Base-by-base conservation (phyloP, 2,329 filamentous ascomycete species). In the Westerdykella sp. region DNA sequence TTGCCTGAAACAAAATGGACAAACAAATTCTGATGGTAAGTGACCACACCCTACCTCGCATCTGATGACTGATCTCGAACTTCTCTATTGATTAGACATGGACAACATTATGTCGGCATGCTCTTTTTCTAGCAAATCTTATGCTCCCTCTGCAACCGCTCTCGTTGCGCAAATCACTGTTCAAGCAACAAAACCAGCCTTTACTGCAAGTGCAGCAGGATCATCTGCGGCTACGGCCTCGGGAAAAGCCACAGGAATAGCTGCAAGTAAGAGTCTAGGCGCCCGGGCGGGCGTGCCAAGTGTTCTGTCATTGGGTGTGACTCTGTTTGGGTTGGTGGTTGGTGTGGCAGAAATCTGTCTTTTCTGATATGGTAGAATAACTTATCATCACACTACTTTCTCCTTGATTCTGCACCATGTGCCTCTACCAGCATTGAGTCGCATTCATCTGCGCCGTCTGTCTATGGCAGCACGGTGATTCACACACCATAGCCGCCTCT, bases 171-270 rank as follows among this genome's bases (percentile, higher is more conserved):
- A 35, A n/a, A 35, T 35, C 34, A 35, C 34, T 13, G 34, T 35
- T 10, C 13, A 9, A 35, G 34, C 34, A 35, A 35, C 34, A 13
- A 35, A 35, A 35, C 34, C 34, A 35, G 13, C 16, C 3, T 9
- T 13, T 10, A 11, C 9, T 3, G 34, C 3, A 35, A 11, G 3
- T 4, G 34, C 34, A 13, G 13, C 34, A 14, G 10, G 13, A 35
- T 11, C 25, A 28, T 9, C 25, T 12, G 25, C 25, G 9, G 9
- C 9, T 12, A 28, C 7, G 25, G 25, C 9, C 3, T 15, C 31
- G 7, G 59, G 61, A 53, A 59, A 21, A 3, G 18, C 18, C 4
- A 21, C 3, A 21, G 18, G 6, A 21, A 21, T 6, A 21, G 18
- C 18, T 4, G 18, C 18, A 21, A 21, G 18, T 21, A 21, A 21